These are phyloP conservation scores for Isatis lusitanica DNA, from an alignment of 441 rosid genomes.

Conservation along the genomic window DNA sequence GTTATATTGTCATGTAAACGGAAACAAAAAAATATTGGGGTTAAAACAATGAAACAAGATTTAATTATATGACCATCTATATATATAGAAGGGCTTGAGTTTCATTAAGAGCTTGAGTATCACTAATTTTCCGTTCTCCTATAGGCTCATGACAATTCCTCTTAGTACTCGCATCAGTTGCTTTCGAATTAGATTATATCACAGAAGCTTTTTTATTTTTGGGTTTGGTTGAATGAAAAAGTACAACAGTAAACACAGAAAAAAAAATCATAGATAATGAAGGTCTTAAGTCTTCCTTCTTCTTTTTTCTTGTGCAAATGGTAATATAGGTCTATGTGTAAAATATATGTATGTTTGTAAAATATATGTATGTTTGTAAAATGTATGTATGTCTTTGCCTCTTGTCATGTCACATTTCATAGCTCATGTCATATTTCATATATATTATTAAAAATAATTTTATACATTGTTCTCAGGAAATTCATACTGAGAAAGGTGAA, in stretches of 20 bases:
- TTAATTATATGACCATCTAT: no score
- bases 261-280: no score
- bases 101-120: no score
- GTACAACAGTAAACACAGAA: background rate
- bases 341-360: background rate
- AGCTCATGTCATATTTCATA: no score
- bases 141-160: background rate
- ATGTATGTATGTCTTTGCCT: background rate
- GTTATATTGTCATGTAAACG: no score
- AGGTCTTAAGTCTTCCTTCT: no score
- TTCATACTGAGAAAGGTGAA: background rate
- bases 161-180: background rate
- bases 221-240: background rate
- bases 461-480: conserved; percentile 8
- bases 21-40: no score
- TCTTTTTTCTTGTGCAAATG: no score
- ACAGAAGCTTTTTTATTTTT: background rate
- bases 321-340: background rate
- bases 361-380: no score
- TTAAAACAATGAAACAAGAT: no score
- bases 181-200: background rate
- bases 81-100: no score
- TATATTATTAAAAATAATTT: background rate
- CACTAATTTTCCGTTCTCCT: background rate
- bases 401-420: no score